Evolutionary conservation across 2,329 filamentous ascomycete genomes (phyloP).

Genomic region (Periconia digitata): DNA sequence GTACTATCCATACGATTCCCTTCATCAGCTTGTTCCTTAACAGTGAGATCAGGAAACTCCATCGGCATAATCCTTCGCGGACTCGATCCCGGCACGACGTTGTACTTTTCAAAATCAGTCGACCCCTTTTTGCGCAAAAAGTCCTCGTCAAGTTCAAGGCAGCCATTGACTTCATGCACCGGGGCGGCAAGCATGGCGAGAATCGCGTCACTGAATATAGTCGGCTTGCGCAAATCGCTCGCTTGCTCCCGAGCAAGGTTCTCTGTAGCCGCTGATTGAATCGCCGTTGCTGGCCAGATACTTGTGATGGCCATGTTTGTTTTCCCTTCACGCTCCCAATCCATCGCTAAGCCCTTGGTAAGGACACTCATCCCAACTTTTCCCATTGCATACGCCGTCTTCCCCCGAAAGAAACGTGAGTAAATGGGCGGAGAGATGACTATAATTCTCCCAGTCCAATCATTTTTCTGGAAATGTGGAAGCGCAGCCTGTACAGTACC

Average conservation of each 20-base stretch:
- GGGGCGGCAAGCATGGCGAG: constrained; percentile 69
- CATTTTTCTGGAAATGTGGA: constrained; percentile 62
- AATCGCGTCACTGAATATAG: constrained; percentile 79
- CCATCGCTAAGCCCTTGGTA: constrained; percentile 80
- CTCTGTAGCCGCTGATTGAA: constrained; percentile 74
- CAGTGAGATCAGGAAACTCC: constrained; percentile 67
- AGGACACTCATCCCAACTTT: constrained; percentile 83
- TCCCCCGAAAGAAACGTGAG: constrained; percentile 79
- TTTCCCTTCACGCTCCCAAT: constrained; percentile 68
- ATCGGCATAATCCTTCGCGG: constrained; percentile 79
- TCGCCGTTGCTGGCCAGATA: constrained; percentile 79
- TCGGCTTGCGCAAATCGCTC: constrained; percentile 64
- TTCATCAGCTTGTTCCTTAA: constrained; percentile 79
- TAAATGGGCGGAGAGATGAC: constrained; percentile 86
- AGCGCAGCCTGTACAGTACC: constrained; percentile 68
- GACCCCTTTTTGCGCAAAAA: constrained; percentile 70
- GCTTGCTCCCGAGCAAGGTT: constrained; percentile 49
- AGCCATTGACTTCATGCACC: constrained; percentile 65
- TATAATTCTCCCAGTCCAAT: constrained; percentile 65
- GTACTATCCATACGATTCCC: constrained; percentile 70
- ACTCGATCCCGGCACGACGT: constrained; percentile 61
- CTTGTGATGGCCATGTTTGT: constrained; percentile 74
- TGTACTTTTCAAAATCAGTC: constrained; percentile 72
- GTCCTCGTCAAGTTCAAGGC: constrained; percentile 76
- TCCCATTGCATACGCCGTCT: constrained; percentile 77